These are phyloP conservation scores for Phyllosticta paracitricarpa DNA, from an alignment of 2,329 filamentous ascomycete species.

Conservation along the genomic window DNA sequence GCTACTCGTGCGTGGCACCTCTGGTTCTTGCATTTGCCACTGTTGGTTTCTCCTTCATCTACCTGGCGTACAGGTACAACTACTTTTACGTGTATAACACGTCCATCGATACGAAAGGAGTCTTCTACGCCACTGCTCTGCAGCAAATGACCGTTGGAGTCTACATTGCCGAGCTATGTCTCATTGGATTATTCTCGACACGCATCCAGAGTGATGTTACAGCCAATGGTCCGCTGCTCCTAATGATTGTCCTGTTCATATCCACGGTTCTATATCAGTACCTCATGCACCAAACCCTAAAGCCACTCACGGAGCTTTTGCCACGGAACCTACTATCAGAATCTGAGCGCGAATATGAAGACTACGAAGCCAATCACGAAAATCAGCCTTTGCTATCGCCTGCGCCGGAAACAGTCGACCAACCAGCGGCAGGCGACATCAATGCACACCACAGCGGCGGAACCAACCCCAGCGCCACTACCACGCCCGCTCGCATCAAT, in stretches of 20 bases:
- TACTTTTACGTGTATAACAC: conserved; percentile 40
- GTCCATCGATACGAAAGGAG: conserved; percentile 37
- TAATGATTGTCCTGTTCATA: conserved; percentile 21
- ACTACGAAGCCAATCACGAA: conserved; percentile 3
- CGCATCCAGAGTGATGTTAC: conserved; percentile 15
- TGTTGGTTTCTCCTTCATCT: conserved; percentile 66
- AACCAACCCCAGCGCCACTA: background rate
- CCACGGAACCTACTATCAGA: conserved; percentile 24
- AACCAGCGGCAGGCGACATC: background rate
- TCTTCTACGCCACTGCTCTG: conserved; percentile 37
- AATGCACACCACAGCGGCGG: background rate
- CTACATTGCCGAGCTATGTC: conserved; percentile 38
- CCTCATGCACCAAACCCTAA: conserved; percentile 7
- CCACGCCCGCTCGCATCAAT: conserved; percentile 1
- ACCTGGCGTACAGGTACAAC: conserved; percentile 40
- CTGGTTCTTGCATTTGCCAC: conserved; percentile 69
- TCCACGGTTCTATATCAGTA: conserved; percentile 12
- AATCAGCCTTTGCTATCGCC: conserved; percentile 4
- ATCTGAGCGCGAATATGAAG: conserved; percentile 39
- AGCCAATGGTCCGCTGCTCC: conserved; percentile 24
- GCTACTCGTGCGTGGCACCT: conserved; percentile 56
- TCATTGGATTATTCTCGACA: conserved; percentile 39
- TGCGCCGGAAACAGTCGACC: background rate
- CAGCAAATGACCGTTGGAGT: conserved; percentile 38
- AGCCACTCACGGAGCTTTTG: conserved; percentile 8